A percentile compares a stretch with the other conserved stretches of the same genome.
These are phyloP conservation scores for Tetraselmis striata DNA, from an alignment of 139 green algal genomes.

Conservation along the genomic window DNA sequence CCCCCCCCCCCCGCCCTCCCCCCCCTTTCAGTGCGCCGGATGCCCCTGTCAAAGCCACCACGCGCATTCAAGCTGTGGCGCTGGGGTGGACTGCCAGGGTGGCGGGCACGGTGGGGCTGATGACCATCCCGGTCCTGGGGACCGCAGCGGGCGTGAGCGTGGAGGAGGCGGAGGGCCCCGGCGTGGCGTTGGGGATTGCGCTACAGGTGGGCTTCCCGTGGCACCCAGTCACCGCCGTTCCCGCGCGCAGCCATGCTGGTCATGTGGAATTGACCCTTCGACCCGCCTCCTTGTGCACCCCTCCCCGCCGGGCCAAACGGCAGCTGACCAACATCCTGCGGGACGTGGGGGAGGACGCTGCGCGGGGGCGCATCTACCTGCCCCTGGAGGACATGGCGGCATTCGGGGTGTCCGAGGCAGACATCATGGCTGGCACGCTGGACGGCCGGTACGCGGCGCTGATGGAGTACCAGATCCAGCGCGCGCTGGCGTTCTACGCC, in stretches of 20 bases:
- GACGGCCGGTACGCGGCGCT: neutral
- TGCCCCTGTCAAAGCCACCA: too few relatives aligned
- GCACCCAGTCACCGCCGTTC: neutral
- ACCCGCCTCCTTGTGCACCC: too few relatives aligned
- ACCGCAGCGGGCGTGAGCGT: neutral
- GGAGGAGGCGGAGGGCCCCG: neutral
- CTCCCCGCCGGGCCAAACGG: neutral
- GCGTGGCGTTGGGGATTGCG: neutral
- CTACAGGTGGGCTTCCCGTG: neutral
- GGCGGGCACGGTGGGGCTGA: neutral
- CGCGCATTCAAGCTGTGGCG: neutral
- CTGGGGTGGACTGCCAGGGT: neutral
- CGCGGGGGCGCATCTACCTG: slow-evolving; percentile 4
- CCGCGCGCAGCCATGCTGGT: too few relatives aligned
- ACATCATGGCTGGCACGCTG: neutral
- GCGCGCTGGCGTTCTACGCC: slow-evolving; percentile 1
- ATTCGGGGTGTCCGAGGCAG: neutral
- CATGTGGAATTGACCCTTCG: too few relatives aligned
- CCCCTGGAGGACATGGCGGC: neutral
- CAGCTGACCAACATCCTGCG: slow-evolving; percentile 3
- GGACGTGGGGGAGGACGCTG: slow-evolving; percentile 3
- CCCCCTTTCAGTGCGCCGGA: too few relatives aligned
- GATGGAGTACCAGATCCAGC: slow-evolving; percentile 1
- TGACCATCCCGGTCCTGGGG: slow-evolving; percentile 2
- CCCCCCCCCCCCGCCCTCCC: too few relatives aligned